Base-by-base conservation (phyloP, 1,139 yeast species). In the Taphrina pruni region DNA sequence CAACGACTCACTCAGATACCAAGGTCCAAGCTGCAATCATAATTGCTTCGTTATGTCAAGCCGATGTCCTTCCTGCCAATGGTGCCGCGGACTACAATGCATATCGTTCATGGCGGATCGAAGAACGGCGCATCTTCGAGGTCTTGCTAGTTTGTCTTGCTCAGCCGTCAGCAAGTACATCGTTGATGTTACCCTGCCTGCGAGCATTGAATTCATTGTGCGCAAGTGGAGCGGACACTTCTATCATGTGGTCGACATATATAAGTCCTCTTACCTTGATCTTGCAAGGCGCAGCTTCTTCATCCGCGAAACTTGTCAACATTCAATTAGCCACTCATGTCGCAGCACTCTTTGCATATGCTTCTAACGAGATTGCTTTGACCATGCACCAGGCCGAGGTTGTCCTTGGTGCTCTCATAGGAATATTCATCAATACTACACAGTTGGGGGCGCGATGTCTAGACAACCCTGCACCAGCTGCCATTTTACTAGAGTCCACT, bases 31-130 rank as follows among this genome's bases (percentile, higher is more conserved):
- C 79, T 7, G 74, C 75, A 21, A 71, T 77, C 11, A 73, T 78
- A 14, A 70, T 78, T 12, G 79, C 78, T 3, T 76, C 79, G 55
- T 74, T 78, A 64, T 78, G 80, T 9, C 74, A 76, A 60, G 79
- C 79, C 69, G 70, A 46, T 72, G 57, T 46, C 14, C 17, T 50
- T 14, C 52, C 56, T 36, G 20, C 39, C 14, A 60, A 66, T 51
- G 56, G 54, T 35, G 41, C 12, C 43, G 20, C 39, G 36, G 58
- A 12, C 35, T 11, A 21, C 54, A 50, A 20, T 11, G 36, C 11
- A 21, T 26, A 11, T 21, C 58, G 43, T 7, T 35, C 43, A n/a
- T 32, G 41, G 50, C 55, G 12, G 12, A 35, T 21, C 32, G 52
- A 48, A 35, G 43, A 45, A 48, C 45, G 21, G 12, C 38, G 32